These are phyloP conservation scores for Diaporthe caulivora DNA, from an alignment of 2,329 filamentous ascomycete genomes.

Conservation along the genomic window DNA sequence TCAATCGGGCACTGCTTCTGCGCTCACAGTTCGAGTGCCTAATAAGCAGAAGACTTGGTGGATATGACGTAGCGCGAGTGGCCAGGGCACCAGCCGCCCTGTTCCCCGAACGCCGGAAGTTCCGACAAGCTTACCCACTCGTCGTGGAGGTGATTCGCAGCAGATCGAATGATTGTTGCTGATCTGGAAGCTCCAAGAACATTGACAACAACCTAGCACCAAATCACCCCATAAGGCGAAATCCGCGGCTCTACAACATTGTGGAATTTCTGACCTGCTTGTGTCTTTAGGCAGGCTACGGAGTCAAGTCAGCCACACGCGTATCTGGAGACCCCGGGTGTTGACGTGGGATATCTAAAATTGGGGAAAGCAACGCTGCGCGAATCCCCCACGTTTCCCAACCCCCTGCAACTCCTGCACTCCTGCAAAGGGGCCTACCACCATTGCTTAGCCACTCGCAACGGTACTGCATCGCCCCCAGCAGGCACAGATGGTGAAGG, in stretches of 20 bases:
- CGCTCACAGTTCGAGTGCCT: conserved; percentile 3
- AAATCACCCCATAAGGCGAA: conserved; percentile 22
- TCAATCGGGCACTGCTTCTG: conserved; percentile 34
- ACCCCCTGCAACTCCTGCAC: neutral
- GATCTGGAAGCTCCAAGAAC: conserved; percentile 13
- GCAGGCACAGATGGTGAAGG: neutral
- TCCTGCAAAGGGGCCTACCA: conserved; percentile 12
- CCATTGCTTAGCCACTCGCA: conserved; percentile 23
- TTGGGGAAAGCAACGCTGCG: conserved; percentile 21
- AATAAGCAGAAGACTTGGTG: conserved; percentile 4
- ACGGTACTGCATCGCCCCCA: neutral
- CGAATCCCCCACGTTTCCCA: conserved; percentile 31
- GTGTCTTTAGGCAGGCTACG: neutral
- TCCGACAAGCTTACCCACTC: conserved; percentile 28
- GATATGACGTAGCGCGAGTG: conserved; percentile 34
- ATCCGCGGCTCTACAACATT: conserved; percentile 6
- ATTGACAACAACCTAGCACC: neutral
- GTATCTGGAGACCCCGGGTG: neutral
- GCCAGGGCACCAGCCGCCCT: conserved; percentile 17
- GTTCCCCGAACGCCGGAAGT: conserved; percentile 5
- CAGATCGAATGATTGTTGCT: conserved; percentile 14
- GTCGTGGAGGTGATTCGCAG: conserved; percentile 17
- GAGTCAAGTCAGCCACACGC: neutral
- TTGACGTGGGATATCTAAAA: conserved; percentile 28
- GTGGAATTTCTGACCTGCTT: conserved; percentile 9